phyloP scores from a whole-genome alignment of 768 basidiomycete species.

The Collybiopsis luxurians region DNA sequence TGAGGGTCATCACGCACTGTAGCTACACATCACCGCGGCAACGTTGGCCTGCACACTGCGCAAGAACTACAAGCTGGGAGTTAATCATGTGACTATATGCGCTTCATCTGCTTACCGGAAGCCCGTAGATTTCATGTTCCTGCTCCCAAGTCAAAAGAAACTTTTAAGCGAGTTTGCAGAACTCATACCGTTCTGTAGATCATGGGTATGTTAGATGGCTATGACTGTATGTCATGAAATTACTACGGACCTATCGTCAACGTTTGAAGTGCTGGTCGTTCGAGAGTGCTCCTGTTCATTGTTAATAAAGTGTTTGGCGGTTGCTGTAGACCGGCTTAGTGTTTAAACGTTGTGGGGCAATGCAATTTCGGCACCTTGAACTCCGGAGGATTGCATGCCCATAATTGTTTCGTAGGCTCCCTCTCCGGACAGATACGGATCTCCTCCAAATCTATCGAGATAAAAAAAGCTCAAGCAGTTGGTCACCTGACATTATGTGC shows the following conservation, averaged over 20 bases:
- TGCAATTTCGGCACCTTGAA: constrained; percentile 43
- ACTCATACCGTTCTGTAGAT: background rate
- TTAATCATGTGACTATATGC: background rate
- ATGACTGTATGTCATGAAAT: background rate
- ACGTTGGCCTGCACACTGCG: constrained; percentile 64
- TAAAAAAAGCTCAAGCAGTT: too few species aligned
- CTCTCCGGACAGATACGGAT: constrained; percentile 53
- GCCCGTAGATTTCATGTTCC: constrained; percentile 56
- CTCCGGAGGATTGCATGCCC: constrained; percentile 52
- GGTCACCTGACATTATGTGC: too few species aligned
- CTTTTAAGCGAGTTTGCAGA: background rate
- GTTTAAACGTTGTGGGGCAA: too few species aligned
- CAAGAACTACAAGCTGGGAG: constrained; percentile 35
- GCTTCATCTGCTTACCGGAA: constrained; percentile 35
- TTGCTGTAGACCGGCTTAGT: constrained; percentile 20
- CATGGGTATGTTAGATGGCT: background rate
- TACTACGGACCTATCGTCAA: constrained; percentile 39
- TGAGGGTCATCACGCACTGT: constrained; percentile 23
- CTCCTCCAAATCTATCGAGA: constrained; percentile 43
- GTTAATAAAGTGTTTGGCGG: constrained; percentile 44
- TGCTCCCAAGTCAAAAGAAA: background rate
- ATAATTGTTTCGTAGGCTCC: constrained; percentile 51
- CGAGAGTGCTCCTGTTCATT: constrained; percentile 51
- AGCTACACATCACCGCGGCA: constrained; percentile 66
- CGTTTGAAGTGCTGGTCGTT: constrained; percentile 35